A percentile compares a stretch with the other conserved stretches of the same genome.
These are phyloP conservation scores for Cryptococcus maquisensis DNA, from an alignment of 1,284 basidiomycete genomes.

Conservation along the genomic window DNA sequence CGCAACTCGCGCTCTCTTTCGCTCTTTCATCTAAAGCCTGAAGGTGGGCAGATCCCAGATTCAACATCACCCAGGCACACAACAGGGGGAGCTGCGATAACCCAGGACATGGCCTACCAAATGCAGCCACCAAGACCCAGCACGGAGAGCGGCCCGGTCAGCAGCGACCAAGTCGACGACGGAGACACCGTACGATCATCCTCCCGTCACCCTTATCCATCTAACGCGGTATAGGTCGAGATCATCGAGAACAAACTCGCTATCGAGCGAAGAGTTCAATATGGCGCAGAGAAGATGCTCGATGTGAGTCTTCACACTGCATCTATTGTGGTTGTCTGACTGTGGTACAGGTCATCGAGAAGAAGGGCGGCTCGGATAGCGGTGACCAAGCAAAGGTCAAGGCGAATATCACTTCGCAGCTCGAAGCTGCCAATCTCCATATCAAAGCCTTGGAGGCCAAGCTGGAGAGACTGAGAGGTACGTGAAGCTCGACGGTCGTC, in stretches of 20 bases:
- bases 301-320: conserved; percentile 41
- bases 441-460: conserved; percentile 39
- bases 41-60: no score
- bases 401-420: conserved; percentile 42
- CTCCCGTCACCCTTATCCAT: neutral
- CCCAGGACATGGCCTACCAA: conserved; percentile 1
- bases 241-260: conserved; percentile 48
- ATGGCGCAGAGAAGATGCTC: conserved; percentile 55
- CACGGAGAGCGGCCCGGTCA: neutral
- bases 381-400: conserved; percentile 39
- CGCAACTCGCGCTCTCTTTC: no score
- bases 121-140: conserved; percentile 2
- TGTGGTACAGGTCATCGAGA: conserved; percentile 37
- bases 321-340: neutral
- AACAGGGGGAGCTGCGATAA: no score
- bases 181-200: conserved; percentile 10
- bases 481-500: neutral
- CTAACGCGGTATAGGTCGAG: conserved; percentile 40
- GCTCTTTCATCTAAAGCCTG: no score
- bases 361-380: conserved; percentile 23
- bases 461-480: conserved; percentile 36
- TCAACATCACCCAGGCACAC: no score
- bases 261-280: conserved; percentile 52
- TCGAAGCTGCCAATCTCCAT: conserved; percentile 43
- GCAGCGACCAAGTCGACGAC: conserved; percentile 9